Conservation (phyloP, 306 rosid species). For the Casuarina glauca region DNA sequence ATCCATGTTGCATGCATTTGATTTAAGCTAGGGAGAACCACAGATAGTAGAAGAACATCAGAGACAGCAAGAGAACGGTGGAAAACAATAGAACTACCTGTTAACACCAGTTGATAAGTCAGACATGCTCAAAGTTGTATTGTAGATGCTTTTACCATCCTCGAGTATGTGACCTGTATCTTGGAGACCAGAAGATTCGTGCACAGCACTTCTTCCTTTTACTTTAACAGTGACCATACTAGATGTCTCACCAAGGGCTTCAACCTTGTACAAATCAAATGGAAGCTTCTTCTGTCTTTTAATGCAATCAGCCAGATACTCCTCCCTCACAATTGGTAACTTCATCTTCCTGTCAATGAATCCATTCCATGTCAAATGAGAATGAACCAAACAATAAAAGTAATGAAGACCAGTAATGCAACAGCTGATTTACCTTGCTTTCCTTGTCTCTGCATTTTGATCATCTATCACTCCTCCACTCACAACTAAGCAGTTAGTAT, state of each 20-base stretch:
- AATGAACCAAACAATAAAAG: constrained; percentile 19
- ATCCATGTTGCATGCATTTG: neutral
- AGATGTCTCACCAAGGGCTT: constrained; percentile 65
- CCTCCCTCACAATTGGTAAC: constrained; percentile 81
- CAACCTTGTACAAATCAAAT: constrained; percentile 71
- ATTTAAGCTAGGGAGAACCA: constrained; percentile 7
- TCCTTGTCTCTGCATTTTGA: constrained; percentile 64
- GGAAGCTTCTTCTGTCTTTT: constrained; percentile 77
- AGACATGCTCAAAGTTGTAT: constrained; percentile 89
- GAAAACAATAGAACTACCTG: constrained; percentile 51
- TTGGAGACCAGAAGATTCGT: constrained; percentile 83
- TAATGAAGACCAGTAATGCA: constrained; percentile 25
- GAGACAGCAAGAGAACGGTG: constrained; percentile 18
- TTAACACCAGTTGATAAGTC: constrained; percentile 84
- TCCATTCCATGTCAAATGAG: constrained; percentile 24
- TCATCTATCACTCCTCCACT: constrained; percentile 62
- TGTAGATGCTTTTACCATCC: constrained; percentile 81
- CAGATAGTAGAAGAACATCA: neutral
- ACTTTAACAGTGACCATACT: constrained; percentile 92
- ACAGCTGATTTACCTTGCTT: constrained; percentile 65
- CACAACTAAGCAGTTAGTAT: constrained; percentile 85
- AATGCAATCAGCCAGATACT: constrained; percentile 82
- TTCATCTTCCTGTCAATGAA: constrained; percentile 77
- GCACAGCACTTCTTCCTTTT: constrained; percentile 90
- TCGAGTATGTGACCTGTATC: constrained; percentile 94